Evolutionary conservation across 371 early-diverging fungal genomes (phyloP).

Genomic region (Rhizopus delemar): DNA sequence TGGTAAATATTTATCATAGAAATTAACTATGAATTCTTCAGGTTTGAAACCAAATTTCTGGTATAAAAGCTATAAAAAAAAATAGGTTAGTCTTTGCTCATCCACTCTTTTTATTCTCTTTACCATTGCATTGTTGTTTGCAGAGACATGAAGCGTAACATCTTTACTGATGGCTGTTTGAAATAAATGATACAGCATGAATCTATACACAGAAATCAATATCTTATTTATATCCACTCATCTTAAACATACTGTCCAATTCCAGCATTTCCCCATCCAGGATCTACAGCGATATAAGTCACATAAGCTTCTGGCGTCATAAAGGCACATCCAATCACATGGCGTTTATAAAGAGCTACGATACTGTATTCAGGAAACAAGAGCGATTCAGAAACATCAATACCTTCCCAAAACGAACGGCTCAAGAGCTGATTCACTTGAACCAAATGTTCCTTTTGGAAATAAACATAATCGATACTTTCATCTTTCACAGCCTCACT

Average conservation of each 20-base stretch:
- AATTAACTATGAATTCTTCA: constrained; percentile 87
- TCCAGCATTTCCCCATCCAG: constrained; percentile 85
- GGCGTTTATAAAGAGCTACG: constrained; percentile 78
- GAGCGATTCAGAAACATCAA: constrained; percentile 88
- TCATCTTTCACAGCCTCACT: constrained; percentile 14
- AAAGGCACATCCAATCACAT: constrained; percentile 89
- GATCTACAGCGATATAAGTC: constrained; percentile 84
- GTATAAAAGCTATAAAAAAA: constrained; percentile 71
- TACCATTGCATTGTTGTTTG: constrained; percentile 77
- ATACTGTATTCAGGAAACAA: constrained; percentile 86
- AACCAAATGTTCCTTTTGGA: constrained; percentile 69
- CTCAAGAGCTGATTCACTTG: constrained; percentile 80
- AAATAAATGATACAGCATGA: constrained; percentile 85
- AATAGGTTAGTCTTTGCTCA: background rate
- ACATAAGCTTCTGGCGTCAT: constrained; percentile 94
- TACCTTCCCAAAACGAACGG: constrained; percentile 91
- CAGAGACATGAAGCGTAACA: constrained; percentile 91
- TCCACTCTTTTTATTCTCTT: background rate
- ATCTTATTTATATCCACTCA: background rate
- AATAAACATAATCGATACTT: constrained; percentile 85
- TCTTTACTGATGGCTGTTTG: constrained; percentile 77
- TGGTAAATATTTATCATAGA: constrained; percentile 92
- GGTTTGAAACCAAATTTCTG: constrained; percentile 95
- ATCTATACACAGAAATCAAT: constrained; percentile 37
- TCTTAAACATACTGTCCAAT: constrained; percentile 68